Conservation (phyloP, 441 rosid species). For the Erodium moschatum region DNA sequence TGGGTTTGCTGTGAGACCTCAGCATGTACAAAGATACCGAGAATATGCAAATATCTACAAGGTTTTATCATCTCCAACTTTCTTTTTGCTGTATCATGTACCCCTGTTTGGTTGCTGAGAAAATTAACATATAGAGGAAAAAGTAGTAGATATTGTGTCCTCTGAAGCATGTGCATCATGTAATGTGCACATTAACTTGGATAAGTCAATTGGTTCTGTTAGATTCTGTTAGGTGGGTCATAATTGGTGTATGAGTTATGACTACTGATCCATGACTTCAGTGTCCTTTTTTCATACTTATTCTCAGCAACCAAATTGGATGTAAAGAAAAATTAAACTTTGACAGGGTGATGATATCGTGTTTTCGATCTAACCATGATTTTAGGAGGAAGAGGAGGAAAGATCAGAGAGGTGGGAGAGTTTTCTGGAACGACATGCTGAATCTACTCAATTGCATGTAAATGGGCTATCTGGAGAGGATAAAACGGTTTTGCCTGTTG, state of each 20-base stretch:
- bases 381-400: constrained; percentile 99
- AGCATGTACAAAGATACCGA: constrained; percentile 86
- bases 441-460: no score
- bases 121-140: not conserved
- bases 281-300: not conserved
- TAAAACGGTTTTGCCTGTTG: constrained; percentile 25
- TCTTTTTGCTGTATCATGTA: not conserved
- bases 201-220: not conserved
- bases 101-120: not conserved
- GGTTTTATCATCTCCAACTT: constrained; percentile 33
- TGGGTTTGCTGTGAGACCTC: constrained; percentile 97
- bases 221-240: not conserved
- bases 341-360: no score
- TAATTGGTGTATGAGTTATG: not conserved
- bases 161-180: not conserved
- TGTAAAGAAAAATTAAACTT: not conserved
- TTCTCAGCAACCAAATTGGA: not conserved
- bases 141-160: not conserved
- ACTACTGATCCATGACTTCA: no score
- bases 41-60: constrained; percentile 93
- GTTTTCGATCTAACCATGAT: not conserved
- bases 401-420: constrained; percentile 88
- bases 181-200: not conserved
- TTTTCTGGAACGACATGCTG: constrained; percentile 44
- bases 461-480: constrained; percentile 28